Conservation (phyloP, 768 basidiomycete species). For the Tulasnella sp. region DNA sequence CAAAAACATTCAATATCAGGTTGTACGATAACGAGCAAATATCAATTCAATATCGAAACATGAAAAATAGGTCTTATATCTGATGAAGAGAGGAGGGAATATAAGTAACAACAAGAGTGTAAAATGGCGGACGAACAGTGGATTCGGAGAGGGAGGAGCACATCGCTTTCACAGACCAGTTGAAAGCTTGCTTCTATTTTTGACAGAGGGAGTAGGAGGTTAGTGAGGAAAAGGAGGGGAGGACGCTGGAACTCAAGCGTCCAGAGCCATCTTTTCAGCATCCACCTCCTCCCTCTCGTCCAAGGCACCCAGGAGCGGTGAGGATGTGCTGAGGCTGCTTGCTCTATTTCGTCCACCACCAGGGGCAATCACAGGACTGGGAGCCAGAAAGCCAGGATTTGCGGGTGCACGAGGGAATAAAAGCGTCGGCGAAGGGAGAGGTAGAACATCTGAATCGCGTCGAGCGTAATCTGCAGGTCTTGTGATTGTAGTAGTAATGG, state of each 20-base stretch:
- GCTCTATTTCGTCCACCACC: neutral
- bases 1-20: neutral
- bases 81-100: neutral
- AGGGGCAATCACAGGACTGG: constrained; percentile 11
- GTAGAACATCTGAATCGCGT: constrained; percentile 20
- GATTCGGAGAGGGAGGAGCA: neutral
- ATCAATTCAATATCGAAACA: neutral
- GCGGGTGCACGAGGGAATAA: neutral
- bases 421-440: constrained; percentile 11
- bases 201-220: too few relatives aligned
- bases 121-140: neutral
- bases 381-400: constrained; percentile 10
- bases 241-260: neutral
- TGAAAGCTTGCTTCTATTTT: neutral
- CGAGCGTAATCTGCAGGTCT: neutral
- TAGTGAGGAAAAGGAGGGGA: neutral
- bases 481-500: neutral
- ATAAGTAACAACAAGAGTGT: neutral
- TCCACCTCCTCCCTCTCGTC: constrained; percentile 1
- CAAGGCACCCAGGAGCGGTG: neutral
- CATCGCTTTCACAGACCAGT: neutral
- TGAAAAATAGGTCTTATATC: neutral
- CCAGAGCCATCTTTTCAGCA: neutral
- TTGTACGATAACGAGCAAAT: neutral
- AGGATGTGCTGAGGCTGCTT: constrained; percentile 13